Percentiles rank a stretch among this genome's conserved stretches.
phyloP scores from a whole-genome alignment of 768 basidiomycete species.

The Boletales sp. region DNA sequence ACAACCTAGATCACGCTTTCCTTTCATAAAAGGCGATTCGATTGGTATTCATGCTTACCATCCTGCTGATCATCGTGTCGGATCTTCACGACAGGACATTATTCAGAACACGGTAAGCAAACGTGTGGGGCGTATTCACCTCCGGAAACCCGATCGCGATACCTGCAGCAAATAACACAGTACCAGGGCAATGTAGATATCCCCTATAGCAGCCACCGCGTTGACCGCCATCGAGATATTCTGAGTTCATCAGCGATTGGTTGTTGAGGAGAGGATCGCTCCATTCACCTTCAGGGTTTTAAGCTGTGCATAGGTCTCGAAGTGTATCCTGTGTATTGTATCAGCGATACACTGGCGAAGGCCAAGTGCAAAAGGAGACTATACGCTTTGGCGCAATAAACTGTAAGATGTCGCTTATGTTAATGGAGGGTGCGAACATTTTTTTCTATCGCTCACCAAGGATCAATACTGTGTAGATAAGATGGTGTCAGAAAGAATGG shows the following conservation, averaged over 20 bases:
- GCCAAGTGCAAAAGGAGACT: conserved; percentile 6
- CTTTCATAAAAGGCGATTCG: not conserved
- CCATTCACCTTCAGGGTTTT: conserved; percentile 38
- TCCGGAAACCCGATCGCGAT: conserved; percentile 51
- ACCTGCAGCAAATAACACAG: conserved; percentile 44
- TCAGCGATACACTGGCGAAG: conserved; percentile 2
- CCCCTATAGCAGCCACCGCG: conserved; percentile 43
- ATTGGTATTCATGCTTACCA: conserved; percentile 20
- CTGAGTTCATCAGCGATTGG: conserved; percentile 5
- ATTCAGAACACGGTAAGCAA: not conserved
- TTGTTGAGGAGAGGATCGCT: not conserved
- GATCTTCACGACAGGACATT: conserved; percentile 22
- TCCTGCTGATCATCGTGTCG: conserved; percentile 48
- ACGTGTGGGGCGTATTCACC: conserved; percentile 15
- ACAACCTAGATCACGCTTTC: conserved; percentile 35
- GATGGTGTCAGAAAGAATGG: not conserved
- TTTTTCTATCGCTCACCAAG: conserved; percentile 26
- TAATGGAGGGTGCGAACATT: not conserved
- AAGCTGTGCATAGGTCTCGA: conserved; percentile 42
- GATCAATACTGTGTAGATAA: conserved; percentile 25
- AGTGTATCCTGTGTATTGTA: conserved; percentile 30
- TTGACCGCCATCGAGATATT: conserved; percentile 49
- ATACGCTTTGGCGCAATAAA: conserved; percentile 35
- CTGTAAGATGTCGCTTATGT: conserved; percentile 20
- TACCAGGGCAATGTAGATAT: conserved; percentile 47